Base-by-base conservation (phyloP, 1,139 yeast species). In the Candida sp. region DNA sequence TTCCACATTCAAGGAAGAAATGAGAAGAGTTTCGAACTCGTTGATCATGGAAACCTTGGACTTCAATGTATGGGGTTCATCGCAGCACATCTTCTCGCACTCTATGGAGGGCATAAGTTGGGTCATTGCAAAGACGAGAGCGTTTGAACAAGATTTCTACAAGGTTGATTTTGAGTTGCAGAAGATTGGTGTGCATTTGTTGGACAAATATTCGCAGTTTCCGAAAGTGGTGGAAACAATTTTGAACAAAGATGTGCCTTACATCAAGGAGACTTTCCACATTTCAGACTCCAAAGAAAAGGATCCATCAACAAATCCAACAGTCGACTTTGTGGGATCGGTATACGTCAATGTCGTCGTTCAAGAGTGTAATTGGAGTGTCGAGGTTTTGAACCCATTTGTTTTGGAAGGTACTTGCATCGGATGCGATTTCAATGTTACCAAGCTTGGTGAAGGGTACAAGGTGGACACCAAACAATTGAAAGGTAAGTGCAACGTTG, bases 311-410 rank as follows among this genome's bases (percentile, higher is more conserved):
- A 38, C 4, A 2, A 26, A 7, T 7, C 11, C 26, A 11, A 23
- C 30, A 25, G 6, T 31, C 4, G 49, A 48, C 12, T 35, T 39
- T 7, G 38, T 56, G 30, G 42, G 42, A 22, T 43, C 34, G 1
- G 50, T 66, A n/a, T 60, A 62, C 1, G 42, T 68, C 6, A 61
- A 54, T 26, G 25, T 65, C 30, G 62, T 57, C 22, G 32, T 68
- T 8, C 61, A 61, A 8, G 66, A 67, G 45, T 51, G 61, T n/a
- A 50, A 57, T 6, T 70, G 67, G 63, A 45, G 54, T 12, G 7
- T 67, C 5, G 66, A 63, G 33, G 32, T 63, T 2, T 44, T 70
- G 4, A 47, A 58, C 25, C 62, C 73, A 3, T 49, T 57, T 22
- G 12, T 28, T 1, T 25, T 54, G 12, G 43, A 41, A 17, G 55